A percentile compares a stretch with the other conserved stretches of the same genome.
These are phyloP conservation scores for Aspergillus fijiensis DNA, from an alignment of 2,329 filamentous ascomycete species.

Conservation along the genomic window DNA sequence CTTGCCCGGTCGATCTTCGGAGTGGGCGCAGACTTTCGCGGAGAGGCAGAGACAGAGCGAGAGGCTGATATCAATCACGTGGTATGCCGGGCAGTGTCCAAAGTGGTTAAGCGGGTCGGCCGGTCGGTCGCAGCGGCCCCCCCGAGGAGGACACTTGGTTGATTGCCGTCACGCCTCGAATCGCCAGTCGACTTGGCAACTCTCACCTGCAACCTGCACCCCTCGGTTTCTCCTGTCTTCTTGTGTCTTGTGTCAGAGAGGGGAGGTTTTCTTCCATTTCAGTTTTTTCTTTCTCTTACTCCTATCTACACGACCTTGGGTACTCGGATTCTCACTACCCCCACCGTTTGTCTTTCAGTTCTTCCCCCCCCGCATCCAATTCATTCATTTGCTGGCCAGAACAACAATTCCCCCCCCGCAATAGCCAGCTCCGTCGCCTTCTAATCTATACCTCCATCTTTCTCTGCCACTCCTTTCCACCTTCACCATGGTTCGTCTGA, in stretches of 20 bases:
- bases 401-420: neutral
- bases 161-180: constrained; percentile 25
- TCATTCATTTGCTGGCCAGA: constrained; percentile 16
- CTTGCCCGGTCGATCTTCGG: neutral
- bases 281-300: constrained; percentile 14
- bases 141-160: constrained; percentile 44
- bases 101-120: constrained; percentile 28
- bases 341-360: constrained; percentile 12
- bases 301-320: neutral
- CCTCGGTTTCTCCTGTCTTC: constrained; percentile 23
- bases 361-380: constrained; percentile 15
- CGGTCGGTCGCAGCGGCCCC: constrained; percentile 15
- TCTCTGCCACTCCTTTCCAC: constrained; percentile 20
- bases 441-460: constrained; percentile 24
- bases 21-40: constrained; percentile 7
- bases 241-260: constrained; percentile 26
- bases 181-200: constrained; percentile 24
- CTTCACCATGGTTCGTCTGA: constrained; percentile 81
- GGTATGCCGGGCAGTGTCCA: constrained; percentile 27
- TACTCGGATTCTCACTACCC: neutral
- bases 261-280: constrained; percentile 22
- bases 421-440: constrained; percentile 18
- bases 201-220: constrained; percentile 17
- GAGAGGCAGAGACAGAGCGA: neutral
- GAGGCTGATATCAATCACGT: constrained; percentile 36